Evolutionary conservation across 2,329 filamentous ascomycete genomes (phyloP).

Genomic region (Aspergillus sp.): DNA sequence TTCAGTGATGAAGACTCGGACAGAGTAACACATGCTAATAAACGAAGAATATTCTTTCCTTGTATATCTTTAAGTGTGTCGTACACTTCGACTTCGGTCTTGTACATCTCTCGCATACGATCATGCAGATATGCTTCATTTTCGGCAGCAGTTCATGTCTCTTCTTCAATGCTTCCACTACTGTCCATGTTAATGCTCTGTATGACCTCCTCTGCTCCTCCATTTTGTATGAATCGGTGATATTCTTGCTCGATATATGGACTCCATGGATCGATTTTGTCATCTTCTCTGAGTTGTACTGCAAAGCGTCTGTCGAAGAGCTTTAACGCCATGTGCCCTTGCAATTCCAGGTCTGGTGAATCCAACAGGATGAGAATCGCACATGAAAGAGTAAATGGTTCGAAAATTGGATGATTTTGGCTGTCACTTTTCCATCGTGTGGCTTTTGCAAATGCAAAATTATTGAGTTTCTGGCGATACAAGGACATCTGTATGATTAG

Average conservation of each 20-base stretch:
- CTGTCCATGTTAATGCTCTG: slow-evolving; percentile 1
- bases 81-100: slow-evolving; percentile 11
- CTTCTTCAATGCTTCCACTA: background rate
- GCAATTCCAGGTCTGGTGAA: background rate
- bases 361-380: slow-evolving; percentile 8
- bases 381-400: slow-evolving; percentile 13
- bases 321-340: slow-evolving; percentile 12
- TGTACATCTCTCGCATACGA: slow-evolving; percentile 6
- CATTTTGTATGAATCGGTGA: slow-evolving; percentile 10
- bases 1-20: background rate
- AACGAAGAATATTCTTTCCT: slow-evolving; percentile 10
- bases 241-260: slow-evolving; percentile 10
- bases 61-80: slow-evolving; percentile 11
- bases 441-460: slow-evolving; percentile 1
- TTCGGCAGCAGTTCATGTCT: slow-evolving; percentile 7
- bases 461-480: slow-evolving; percentile 2
- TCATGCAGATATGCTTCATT: slow-evolving; percentile 12
- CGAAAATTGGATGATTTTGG: slow-evolving; percentile 9
- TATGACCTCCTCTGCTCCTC: slow-evolving; percentile 6
- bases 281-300: slow-evolving; percentile 5
- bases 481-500: slow-evolving; percentile 3
- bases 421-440: background rate
- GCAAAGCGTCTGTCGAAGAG: slow-evolving; percentile 17
- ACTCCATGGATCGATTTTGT: slow-evolving; percentile 8
- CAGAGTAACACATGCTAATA: slow-evolving; percentile 5